Conservation (phyloP, 2,329 filamentous ascomycete genomes). For the Scedosporium minutisporum region DNA sequence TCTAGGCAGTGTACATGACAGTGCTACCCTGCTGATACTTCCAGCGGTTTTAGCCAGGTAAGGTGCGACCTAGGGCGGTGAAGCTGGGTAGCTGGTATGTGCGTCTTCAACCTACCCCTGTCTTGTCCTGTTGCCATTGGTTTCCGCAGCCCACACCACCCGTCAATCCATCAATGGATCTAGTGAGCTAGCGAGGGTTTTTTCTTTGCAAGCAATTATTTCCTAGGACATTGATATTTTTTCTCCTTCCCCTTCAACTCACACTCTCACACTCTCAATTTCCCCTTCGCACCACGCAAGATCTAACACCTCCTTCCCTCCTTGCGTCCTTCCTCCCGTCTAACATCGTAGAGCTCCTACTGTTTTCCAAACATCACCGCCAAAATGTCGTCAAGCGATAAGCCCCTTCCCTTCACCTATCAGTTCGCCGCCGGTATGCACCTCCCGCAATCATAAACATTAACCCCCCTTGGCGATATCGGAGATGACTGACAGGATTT, state of each 20-base stretch:
- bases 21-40: no score
- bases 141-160: background rate
- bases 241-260: background rate
- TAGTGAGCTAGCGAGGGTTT: background rate
- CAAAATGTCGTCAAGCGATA: constrained; percentile 50
- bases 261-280: background rate
- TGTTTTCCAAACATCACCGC: background rate
- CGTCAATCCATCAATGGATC: background rate
- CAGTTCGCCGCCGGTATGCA: constrained; percentile 81
- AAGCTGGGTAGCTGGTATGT: background rate
- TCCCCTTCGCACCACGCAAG: background rate
- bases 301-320: background rate
- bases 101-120: background rate
- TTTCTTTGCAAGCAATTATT: constrained; percentile 1
- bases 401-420: constrained; percentile 85
- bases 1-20: background rate
- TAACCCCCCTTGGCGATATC: constrained; percentile 9
- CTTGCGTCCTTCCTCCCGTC: background rate
- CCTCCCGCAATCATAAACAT: constrained; percentile 11
- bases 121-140: background rate
- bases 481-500: constrained; percentile 17
- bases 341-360: background rate
- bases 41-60: no score
- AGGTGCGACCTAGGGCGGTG: background rate
- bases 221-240: background rate